Conservation (phyloP, 805 yeast genomes). For the Candida coquimbonensis region DNA sequence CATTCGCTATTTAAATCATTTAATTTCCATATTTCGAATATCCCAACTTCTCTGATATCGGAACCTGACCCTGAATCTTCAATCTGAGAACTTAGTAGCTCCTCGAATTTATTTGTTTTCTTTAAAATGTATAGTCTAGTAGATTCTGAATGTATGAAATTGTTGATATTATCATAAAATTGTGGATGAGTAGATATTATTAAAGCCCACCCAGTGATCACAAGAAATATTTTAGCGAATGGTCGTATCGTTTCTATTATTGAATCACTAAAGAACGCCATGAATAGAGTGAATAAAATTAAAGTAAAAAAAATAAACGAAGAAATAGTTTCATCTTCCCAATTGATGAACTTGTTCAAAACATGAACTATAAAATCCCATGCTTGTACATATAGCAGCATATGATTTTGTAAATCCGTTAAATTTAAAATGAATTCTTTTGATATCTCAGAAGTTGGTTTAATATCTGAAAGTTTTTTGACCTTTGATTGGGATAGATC, state of each 20-base stretch:
- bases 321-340: constrained; percentile 55
- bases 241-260: constrained; percentile 26
- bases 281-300: constrained; percentile 23
- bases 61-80: constrained; percentile 16
- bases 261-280: constrained; percentile 26
- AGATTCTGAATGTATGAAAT: constrained; percentile 52
- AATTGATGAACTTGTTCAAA: constrained; percentile 53
- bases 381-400: constrained; percentile 53
- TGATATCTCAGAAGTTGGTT: constrained; percentile 72
- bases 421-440: constrained; percentile 71
- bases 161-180: constrained; percentile 39
- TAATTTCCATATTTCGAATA: constrained; percentile 20
- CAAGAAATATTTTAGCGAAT: constrained; percentile 26
- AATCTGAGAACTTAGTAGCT: constrained; percentile 31
- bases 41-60: constrained; percentile 1
- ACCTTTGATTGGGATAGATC: not conserved
- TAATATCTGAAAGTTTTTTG: constrained; percentile 12
- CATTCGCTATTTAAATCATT: constrained; percentile 46
- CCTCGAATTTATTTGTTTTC: constrained; percentile 43
- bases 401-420: constrained; percentile 79
- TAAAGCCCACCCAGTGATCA: constrained; percentile 44
- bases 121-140: constrained; percentile 47
- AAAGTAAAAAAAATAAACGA: constrained; percentile 40
- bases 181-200: constrained; percentile 45
- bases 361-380: constrained; percentile 51